These are phyloP conservation scores for Lepidium africanum DNA, from an alignment of 345 rosid genomes.

Conservation along the genomic window DNA sequence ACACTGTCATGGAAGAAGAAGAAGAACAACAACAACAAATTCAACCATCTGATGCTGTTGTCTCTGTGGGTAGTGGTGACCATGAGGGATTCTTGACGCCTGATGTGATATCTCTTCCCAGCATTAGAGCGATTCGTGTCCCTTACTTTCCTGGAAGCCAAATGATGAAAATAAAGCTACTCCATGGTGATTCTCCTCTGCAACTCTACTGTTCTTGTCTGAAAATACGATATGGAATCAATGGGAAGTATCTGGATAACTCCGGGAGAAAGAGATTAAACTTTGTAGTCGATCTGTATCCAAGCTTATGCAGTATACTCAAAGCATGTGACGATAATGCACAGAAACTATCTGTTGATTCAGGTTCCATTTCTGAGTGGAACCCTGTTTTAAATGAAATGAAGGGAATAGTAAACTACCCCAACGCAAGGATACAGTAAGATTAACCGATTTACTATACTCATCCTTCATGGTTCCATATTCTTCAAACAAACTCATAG, in stretches of 20 bases:
- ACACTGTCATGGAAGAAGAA: conserved; percentile 57
- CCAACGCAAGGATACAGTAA: conserved; percentile 70
- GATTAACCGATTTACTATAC: conserved; percentile 31
- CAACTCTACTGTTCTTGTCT: conserved; percentile 50
- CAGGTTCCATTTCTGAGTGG: conserved; percentile 65
- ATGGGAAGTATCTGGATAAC: conserved; percentile 39
- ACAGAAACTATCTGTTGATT: conserved; percentile 35
- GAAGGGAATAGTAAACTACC: conserved; percentile 30
- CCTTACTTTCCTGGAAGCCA: conserved; percentile 46
- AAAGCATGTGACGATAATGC: conserved; percentile 54
- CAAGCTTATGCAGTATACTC: conserved; percentile 46
- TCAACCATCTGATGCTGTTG: conserved; percentile 23
- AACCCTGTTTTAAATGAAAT: conserved; percentile 37
- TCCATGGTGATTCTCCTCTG: conserved; percentile 36
- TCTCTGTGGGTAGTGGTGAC: conserved; percentile 35
- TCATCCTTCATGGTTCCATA: background rate
- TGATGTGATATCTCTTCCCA: conserved; percentile 40
- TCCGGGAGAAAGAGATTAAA: conserved; percentile 56
- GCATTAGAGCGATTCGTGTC: conserved; percentile 42
- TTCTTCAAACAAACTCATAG: background rate
- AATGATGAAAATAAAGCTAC: conserved; percentile 37
- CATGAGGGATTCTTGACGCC: conserved; percentile 43
- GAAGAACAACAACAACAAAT: too few species aligned
- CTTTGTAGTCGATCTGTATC: conserved; percentile 57
- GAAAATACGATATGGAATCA: conserved; percentile 60